Evolutionary conservation across 805 yeast species (phyloP).

Genomic region (Sugiyamaella smithiae): DNA sequence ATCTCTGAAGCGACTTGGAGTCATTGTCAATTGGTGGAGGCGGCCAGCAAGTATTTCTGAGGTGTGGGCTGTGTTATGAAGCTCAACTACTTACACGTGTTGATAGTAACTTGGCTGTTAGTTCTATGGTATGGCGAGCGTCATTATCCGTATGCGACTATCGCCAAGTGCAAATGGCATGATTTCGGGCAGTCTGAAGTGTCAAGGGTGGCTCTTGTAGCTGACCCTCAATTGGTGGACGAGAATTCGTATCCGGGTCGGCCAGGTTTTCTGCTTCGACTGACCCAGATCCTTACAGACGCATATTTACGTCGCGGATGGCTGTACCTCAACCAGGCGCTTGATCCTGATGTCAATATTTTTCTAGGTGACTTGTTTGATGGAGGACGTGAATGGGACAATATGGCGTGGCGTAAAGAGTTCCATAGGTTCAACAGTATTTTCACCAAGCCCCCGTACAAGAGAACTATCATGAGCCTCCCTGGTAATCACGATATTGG

Average conservation of each 20-base stretch:
- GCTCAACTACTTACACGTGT: slow-evolving; percentile 19
- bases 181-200: neutral
- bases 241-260: slow-evolving; percentile 80
- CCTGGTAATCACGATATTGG: slow-evolving; percentile 99
- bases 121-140: slow-evolving; percentile 55
- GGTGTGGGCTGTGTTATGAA: too few relatives aligned
- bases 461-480: slow-evolving; percentile 43
- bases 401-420: slow-evolving; percentile 66
- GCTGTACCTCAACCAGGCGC: slow-evolving; percentile 49
- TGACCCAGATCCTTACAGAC: slow-evolving; percentile 67
- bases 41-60: too few relatives aligned
- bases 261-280: slow-evolving; percentile 45
- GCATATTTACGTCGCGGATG: slow-evolving; percentile 77
- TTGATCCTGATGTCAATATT: slow-evolving; percentile 72
- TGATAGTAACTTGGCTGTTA: slow-evolving; percentile 41
- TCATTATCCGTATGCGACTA: slow-evolving; percentile 43
- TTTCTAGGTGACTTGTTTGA: slow-evolving; percentile 92
- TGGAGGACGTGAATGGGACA: slow-evolving; percentile 88
- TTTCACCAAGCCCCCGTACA: slow-evolving; percentile 55
- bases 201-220: slow-evolving; percentile 54
- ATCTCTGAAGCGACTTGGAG: too few relatives aligned
- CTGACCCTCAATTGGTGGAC: slow-evolving; percentile 95
- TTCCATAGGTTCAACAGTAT: slow-evolving; percentile 62
- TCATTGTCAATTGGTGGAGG: too few relatives aligned
- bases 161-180: slow-evolving; percentile 58